phyloP scores from a whole-genome alignment of 139 green algal genomes.

The Chlamydomonas eustigma region DNA sequence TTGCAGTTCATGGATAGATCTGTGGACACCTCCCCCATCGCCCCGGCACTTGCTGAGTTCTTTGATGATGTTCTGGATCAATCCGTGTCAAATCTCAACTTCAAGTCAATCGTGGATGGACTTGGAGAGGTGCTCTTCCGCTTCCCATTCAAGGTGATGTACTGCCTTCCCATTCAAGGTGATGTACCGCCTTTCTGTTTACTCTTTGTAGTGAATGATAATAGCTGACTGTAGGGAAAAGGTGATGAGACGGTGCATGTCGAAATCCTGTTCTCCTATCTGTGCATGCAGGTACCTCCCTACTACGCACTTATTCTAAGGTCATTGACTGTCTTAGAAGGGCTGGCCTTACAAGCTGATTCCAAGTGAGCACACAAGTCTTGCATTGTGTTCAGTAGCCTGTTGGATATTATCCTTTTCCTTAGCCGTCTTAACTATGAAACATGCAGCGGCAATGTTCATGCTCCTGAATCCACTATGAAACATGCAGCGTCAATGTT shows the following conservation, averaged over 20 bases:
- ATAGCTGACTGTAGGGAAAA: no score
- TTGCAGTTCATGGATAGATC: constrained; percentile 17
- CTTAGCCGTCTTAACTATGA: no score
- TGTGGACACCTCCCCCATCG: constrained; percentile 94
- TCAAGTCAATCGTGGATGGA: constrained; percentile 93
- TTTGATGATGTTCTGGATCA: constrained; percentile 90
- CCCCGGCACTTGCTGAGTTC: constrained; percentile 86
- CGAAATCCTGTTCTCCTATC: no score
- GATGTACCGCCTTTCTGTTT: constrained; percentile 31
- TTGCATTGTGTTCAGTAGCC: no score
- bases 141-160: constrained; percentile 27
- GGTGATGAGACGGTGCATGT: no score
- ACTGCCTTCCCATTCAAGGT: constrained; percentile 33
- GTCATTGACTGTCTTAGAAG: constrained; percentile 93
- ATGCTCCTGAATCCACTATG: no score
- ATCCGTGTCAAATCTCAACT: constrained; percentile 84
- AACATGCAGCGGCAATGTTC: no score
- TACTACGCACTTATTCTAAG: constrained; percentile 97
- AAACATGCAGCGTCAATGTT: no score
- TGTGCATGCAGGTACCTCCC: constrained; percentile 68
- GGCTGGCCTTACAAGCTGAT: constrained; percentile 63
- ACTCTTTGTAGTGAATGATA: no score
- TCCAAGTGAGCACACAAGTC: constrained; percentile 23
- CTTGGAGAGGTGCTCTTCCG: constrained; percentile 90
- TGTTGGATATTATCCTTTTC: no score